Evolutionary conservation across 2,329 filamentous ascomycete species (phyloP).

Genomic region (Teratosphaeria viscida): DNA sequence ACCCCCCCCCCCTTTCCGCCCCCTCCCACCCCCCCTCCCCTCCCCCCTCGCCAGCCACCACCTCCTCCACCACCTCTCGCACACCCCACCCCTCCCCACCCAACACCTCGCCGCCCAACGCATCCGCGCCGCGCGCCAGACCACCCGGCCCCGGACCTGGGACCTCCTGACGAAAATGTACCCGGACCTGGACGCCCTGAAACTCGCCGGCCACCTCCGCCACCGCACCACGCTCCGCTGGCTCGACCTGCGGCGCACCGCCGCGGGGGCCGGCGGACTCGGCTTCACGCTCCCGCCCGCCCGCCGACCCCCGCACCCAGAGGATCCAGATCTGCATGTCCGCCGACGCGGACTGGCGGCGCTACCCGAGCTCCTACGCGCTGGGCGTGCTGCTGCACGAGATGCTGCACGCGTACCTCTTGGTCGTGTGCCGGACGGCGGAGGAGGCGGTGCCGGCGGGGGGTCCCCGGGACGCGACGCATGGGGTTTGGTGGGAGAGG

Average conservation of each 20-base stretch:
- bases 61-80: background rate
- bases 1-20: background rate
- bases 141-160: background rate
- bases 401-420: slow-evolving; percentile 5
- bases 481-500: background rate
- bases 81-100: background rate
- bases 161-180: slow-evolving; percentile 10
- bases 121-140: background rate
- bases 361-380: background rate
- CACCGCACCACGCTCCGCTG: slow-evolving; percentile 4
- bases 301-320: background rate
- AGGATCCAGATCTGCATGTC: slow-evolving; percentile 1
- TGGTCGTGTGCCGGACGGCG: background rate
- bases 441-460: background rate
- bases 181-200: slow-evolving; percentile 5
- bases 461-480: background rate
- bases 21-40: background rate
- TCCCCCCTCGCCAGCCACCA: background rate
- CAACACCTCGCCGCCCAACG: background rate
- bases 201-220: slow-evolving; percentile 7
- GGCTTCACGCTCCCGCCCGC: background rate
- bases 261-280: background rate
- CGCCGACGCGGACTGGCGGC: slow-evolving; percentile 1
- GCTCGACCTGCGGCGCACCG: background rate
- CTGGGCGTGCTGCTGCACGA: slow-evolving; percentile 4